These are phyloP conservation scores for Lichtheimia hyalospora DNA, from an alignment of 371 early-diverging fungal genomes.

Conservation along the genomic window DNA sequence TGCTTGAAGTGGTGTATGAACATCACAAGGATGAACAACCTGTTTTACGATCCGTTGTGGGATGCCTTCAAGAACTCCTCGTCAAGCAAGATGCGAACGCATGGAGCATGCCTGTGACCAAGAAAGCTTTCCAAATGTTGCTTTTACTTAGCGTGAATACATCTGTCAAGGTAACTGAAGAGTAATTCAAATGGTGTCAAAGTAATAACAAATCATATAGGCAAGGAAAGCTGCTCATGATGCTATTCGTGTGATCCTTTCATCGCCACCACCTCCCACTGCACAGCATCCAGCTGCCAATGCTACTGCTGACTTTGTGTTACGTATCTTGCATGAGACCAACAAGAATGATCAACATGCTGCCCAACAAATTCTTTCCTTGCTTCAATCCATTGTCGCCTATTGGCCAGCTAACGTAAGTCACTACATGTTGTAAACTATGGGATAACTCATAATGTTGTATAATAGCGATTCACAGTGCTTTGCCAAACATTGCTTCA, in stretches of 20 bases:
- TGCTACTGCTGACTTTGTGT: slow-evolving; percentile 72
- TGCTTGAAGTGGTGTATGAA: slow-evolving; percentile 60
- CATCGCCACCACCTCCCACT: slow-evolving; percentile 74
- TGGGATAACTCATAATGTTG: background rate
- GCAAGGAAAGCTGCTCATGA: slow-evolving; percentile 86
- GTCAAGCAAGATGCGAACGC: slow-evolving; percentile 73
- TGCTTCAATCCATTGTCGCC: slow-evolving; percentile 72
- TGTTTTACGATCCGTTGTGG: slow-evolving; percentile 70
- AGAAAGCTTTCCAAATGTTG: slow-evolving; percentile 72
- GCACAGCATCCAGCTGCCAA: slow-evolving; percentile 78
- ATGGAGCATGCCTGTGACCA: slow-evolving; percentile 71
- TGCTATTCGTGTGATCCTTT: slow-evolving; percentile 68
- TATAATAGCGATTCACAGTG: slow-evolving; percentile 47
- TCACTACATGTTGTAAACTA: background rate
- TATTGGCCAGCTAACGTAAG: slow-evolving; percentile 72
- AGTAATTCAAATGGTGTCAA: background rate
- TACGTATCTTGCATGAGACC: slow-evolving; percentile 68
- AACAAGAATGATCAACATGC: slow-evolving; percentile 67
- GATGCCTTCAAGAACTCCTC: slow-evolving; percentile 84
- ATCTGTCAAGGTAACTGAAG: slow-evolving; percentile 78
- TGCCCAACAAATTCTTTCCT: slow-evolving; percentile 76
- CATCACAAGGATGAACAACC: slow-evolving; percentile 70
- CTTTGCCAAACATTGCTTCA: slow-evolving; percentile 79
- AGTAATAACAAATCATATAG: slow-evolving; percentile 6
- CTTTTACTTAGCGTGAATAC: slow-evolving; percentile 78